Base-by-base conservation (phyloP, 768 basidiomycete species). In the Panaeolus cyanescens region DNA sequence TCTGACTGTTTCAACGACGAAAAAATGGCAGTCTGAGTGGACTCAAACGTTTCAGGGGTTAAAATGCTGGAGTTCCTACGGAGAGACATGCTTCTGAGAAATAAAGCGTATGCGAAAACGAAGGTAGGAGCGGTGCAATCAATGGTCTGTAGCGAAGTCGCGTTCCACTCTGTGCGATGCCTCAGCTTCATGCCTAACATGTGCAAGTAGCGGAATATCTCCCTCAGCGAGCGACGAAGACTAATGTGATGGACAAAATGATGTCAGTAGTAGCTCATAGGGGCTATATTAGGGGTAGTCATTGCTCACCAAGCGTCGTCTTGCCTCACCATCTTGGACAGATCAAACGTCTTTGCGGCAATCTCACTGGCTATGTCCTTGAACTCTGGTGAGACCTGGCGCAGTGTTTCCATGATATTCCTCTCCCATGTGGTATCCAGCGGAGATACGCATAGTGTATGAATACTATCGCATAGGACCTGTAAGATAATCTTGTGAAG, bases 341-440 rank as follows among this genome's bases (percentile, higher is more conserved):
- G 67, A 59, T 73, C 70, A 55, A 80, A 79, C 12, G 74, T 75
- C 54, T 72, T 75, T 15, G 59, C 62, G 1, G 70, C 74, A 28
- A 77, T 67, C 36, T 75, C 72, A 3, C 63, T 72, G 32, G 76
- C 71, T 55, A 78, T 74, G 15, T 70, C 75, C 31, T 70, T 68
- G 62, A 78, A 78, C 3, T 65, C 64, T 34, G 68, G 71, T 1
- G 73, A 79, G 2, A 79, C 76, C 22, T 65, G 65, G 30, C 72
- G 70, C 17, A 79, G 60, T 1, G 74, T 77, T 3, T 71, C 60
- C 45, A 76, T 64, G 13, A 71, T 69, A 32, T 68, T 68, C 61
- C 67, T 70, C 64, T 77, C 71, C 77, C 77, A 80, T 31, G 65
- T 64, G 4, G 73, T 68, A 55, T 74, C 71, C 10, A 58, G 68